Evolutionary conservation across 305 asterid species (phyloP), one percentile per base, ranked within the genome.

Genomic region (Caryopteris hybrid): DNA sequence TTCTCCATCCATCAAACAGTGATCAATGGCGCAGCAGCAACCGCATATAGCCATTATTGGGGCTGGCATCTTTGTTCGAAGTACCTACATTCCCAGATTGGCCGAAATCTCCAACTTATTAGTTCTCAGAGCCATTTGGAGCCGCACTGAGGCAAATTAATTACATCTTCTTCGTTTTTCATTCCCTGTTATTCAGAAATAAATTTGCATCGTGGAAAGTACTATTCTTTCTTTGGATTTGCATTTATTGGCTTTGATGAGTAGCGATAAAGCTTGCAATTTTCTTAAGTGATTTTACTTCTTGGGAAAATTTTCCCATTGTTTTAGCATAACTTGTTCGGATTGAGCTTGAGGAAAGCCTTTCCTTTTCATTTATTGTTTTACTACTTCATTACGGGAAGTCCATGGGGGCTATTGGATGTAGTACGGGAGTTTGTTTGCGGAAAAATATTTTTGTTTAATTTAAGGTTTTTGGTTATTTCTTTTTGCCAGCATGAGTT

Each of bases 21-120:
- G 47, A 76, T 61, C 66, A 70, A 87, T 88, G 97, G 85, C 84
- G 72, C 47, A 64, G 45, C 77, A 81, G 69, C 81, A 45, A 12
- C 98, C 93, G 41, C 78, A 76, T 14, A 84, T 93, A 23, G 96
- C 98, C 25, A 86, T 93, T 34, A 68, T 93, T 60, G 98, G 98
- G 38, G 96, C 97, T 61, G 98, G 98, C 47, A 90, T 84, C 69
- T 93, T 92, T 70, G 96, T 87, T 2, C 82, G 80, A 73, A 83
- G 56, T 64, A 81, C 87, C 52, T 93, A 93, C 80, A 85, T 93
- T 58, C 98, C 98, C 13, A 81, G 97, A 81, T 79, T 93, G 61
- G 91, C 97, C 27, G 98, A 92, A 75, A 83, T 92, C 78, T 84
- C 97, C 57, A 48, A 79, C 52, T 86, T 76, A 38, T 79, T 88